Percentiles rank a stretch among this genome's conserved stretches.
phyloP scores from a whole-genome alignment of 2,329 filamentous ascomycete genomes.

The Pseudogymnoascus destructans region DNA sequence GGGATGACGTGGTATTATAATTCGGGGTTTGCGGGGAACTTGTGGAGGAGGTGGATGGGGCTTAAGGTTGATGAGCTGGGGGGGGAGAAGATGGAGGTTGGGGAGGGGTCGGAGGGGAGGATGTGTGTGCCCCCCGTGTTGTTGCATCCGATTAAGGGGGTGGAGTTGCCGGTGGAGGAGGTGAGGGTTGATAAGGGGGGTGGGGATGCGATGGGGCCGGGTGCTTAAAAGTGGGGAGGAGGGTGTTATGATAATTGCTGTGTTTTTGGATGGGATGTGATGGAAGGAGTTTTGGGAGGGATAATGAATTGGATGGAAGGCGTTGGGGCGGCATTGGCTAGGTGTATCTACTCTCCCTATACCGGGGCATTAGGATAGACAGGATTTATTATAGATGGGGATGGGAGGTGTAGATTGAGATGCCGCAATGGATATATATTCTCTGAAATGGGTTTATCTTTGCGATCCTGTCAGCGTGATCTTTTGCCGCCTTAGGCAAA shows the following conservation, averaged over 20 bases:
- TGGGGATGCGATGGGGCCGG: conserved; percentile 23
- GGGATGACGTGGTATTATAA: conserved; percentile 91
- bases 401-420: not conserved
- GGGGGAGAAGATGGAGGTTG: conserved; percentile 52
- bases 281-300: not conserved
- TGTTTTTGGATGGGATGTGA: not conserved
- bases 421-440: not conserved
- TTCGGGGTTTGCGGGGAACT: conserved; percentile 62
- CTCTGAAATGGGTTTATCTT: not conserved
- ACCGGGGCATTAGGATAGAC: not conserved
- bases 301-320: not conserved
- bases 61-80: conserved; percentile 67
- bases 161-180: conserved; percentile 37
- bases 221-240: conserved; percentile 17
- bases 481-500: not conserved
- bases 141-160: conserved; percentile 74
- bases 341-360: conserved; percentile 1
- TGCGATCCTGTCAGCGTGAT: not conserved
- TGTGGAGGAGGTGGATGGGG: conserved; percentile 80
- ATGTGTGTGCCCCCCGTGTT: conserved; percentile 90
- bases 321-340: not conserved
- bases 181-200: conserved; percentile 15
- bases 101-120: conserved; percentile 54
- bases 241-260: not conserved
- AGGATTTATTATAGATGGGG: not conserved